Base-by-base conservation (phyloP, 2,329 filamentous ascomycete genomes). In the Talaromyces sp. region DNA sequence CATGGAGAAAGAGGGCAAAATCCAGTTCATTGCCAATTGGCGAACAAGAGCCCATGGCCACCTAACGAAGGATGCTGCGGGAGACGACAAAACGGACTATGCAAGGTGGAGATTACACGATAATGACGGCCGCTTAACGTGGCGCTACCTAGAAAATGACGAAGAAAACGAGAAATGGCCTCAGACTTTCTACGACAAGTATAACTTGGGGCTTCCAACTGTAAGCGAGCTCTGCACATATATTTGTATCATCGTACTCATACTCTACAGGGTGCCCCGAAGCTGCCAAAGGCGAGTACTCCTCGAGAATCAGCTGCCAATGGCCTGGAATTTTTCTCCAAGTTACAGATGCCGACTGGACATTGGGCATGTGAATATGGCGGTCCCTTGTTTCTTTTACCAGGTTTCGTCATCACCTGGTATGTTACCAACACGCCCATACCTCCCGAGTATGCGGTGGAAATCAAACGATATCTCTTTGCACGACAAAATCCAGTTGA, bases 361-460 rank as follows among this genome's bases (percentile, higher is more conserved):
- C 92, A 97, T 74, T 99, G 95, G 95, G 95, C 85, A 5, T 98
- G 94, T 80, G 95, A 99, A 76, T 99, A 99, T 80, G 95, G 95
- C 63, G 95, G 95, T 0, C 95, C 95, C 3, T 94, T 97, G 91
- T 99, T 99, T 74, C 85, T 98, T 45, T 83, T 98, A 1, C 92
- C 94, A 0, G 92, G 94, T 52, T 76, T 97, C 24, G 87, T 97
- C 67, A 87, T 96, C 70, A 85, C 90, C 33, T 96, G 92, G 88
- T 93, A 96, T 75, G 90, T 90, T 61, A 98, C 93, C 68, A 88
- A 93, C 74, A 97, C 92, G 61, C 90, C 90, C 3, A 91, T 99
- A 65, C 89, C 93, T 1, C 86, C 87, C 67, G 87, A 90, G 66
- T 89, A 93, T 75, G 89, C 89, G 24, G 92, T 88, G 52, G 95